These are phyloP conservation scores for Candida silvicultrix DNA, from an alignment of 805 yeast species.

Conservation along the genomic window DNA sequence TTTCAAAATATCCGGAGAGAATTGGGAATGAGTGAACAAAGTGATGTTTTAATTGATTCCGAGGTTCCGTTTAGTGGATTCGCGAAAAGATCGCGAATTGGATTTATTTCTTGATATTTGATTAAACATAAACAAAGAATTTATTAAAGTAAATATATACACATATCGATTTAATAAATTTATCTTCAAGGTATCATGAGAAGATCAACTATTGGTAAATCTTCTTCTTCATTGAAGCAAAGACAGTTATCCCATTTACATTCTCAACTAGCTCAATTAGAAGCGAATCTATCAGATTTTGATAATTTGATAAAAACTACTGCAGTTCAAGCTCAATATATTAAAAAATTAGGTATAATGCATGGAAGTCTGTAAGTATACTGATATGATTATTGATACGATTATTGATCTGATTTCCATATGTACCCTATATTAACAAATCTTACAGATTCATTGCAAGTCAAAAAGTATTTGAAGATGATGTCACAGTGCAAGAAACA, in stretches of 20 bases:
- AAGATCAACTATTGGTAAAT: constrained; percentile 14
- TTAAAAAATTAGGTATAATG: constrained; percentile 47
- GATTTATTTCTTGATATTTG: too few species aligned
- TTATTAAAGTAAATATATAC: too few species aligned
- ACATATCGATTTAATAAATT: too few species aligned
- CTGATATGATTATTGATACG: too few species aligned
- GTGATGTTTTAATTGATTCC: background rate
- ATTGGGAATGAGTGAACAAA: background rate
- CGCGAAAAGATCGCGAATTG: too few species aligned
- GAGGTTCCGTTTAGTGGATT: background rate
- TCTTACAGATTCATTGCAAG: constrained; percentile 19
- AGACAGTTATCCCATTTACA: constrained; percentile 46
- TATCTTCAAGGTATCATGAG: too few species aligned
- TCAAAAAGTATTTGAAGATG: constrained; percentile 23
- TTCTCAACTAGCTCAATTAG: constrained; percentile 48
- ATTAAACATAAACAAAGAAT: too few species aligned
- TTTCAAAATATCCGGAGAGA: background rate
- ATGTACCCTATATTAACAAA: too few species aligned
- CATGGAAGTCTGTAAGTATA: constrained; percentile 45
- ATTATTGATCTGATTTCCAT: too few species aligned
- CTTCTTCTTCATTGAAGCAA: constrained; percentile 23
- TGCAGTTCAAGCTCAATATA: constrained; percentile 43
- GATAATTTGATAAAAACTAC: constrained; percentile 45
- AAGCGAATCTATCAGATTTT: constrained; percentile 48
- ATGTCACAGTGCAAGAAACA: constrained; percentile 14